A percentile compares a stretch with the other conserved stretches of the same genome.
phyloP scores from a whole-genome alignment of 306 rosid genomes.

The Casuarina glauca region DNA sequence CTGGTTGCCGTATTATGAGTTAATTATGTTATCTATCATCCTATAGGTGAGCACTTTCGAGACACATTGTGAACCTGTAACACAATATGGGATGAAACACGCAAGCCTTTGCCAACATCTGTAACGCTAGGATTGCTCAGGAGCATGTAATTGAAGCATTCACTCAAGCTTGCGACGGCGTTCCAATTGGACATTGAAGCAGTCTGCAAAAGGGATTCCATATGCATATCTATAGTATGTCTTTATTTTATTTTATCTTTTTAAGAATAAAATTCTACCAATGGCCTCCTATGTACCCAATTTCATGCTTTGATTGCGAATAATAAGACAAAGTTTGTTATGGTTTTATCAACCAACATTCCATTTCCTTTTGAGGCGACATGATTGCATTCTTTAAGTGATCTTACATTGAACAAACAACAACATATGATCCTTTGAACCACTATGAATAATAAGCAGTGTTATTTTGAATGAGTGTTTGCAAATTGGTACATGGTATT shows the following conservation, averaged over 20 bases:
- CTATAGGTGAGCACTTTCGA: conserved; percentile 85
- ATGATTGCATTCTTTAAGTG: too few species aligned
- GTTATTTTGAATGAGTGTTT: too few species aligned
- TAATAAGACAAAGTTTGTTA: background rate
- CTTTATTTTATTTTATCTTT: conserved; percentile 8
- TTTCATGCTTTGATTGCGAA: conserved; percentile 9
- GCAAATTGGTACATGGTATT: too few species aligned
- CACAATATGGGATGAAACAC: conserved; percentile 98
- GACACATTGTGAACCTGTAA: conserved; percentile 83
- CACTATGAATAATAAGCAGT: too few species aligned
- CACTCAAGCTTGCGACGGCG: conserved; percentile 64
- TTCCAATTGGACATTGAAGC: conserved; percentile 74
- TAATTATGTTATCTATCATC: background rate
- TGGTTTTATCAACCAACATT: background rate
- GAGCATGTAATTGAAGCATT: conserved; percentile 78
- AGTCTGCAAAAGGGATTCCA: conserved; percentile 73
- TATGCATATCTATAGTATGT: conserved; percentile 11
- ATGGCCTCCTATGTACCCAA: conserved; percentile 1
- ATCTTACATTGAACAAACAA: too few species aligned
- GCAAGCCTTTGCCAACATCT: conserved; percentile 88
- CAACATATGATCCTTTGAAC: too few species aligned
- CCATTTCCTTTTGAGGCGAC: too few species aligned
- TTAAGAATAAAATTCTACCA: conserved; percentile 29
- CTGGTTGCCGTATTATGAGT: background rate
- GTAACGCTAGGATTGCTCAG: conserved; percentile 68